A percentile compares a stretch with the other conserved stretches of the same genome.
These are phyloP conservation scores for Exophiala dermatitidis DNA, from an alignment of 2,329 filamentous ascomycete species.

Conservation along the genomic window DNA sequence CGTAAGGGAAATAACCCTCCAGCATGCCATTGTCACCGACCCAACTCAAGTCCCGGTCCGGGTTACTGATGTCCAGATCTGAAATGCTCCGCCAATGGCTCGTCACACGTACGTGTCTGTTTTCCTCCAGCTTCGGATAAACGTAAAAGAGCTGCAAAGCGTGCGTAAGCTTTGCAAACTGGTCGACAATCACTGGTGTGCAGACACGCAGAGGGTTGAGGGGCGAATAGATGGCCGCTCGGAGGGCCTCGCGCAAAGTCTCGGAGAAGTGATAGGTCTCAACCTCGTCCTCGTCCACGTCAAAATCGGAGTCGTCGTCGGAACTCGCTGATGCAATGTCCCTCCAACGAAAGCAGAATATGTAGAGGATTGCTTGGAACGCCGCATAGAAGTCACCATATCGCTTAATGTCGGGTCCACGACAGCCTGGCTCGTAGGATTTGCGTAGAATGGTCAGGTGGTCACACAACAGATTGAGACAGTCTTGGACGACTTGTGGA, in stretches of 20 bases:
- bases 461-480: slow-evolving; percentile 70
- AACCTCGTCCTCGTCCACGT: slow-evolving; percentile 48
- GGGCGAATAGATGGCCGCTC: slow-evolving; percentile 72
- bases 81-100: slow-evolving; percentile 29
- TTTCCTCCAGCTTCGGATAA: slow-evolving; percentile 78
- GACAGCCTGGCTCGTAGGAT: slow-evolving; percentile 65
- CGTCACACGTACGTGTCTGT: slow-evolving; percentile 67
- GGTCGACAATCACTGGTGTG: slow-evolving; percentile 78
- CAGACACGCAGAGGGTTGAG: slow-evolving; percentile 95
- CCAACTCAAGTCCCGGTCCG: slow-evolving; percentile 49
- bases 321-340: slow-evolving; percentile 56
- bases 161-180: slow-evolving; percentile 82
- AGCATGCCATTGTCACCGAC: slow-evolving; percentile 73
- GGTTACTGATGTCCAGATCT: slow-evolving; percentile 35
- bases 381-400: slow-evolving; percentile 82
- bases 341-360: slow-evolving; percentile 97
- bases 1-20: slow-evolving; percentile 94
- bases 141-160: slow-evolving; percentile 85
- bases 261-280: slow-evolving; percentile 73
- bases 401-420: slow-evolving; percentile 74
- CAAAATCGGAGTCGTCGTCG: slow-evolving; percentile 50
- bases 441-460: slow-evolving; percentile 70
- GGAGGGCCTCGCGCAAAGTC: slow-evolving; percentile 65
- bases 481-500: slow-evolving; percentile 66
- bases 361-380: slow-evolving; percentile 84